phyloP scores from a whole-genome alignment of 805 yeast species.

The Ogataea pignaliae region DNA sequence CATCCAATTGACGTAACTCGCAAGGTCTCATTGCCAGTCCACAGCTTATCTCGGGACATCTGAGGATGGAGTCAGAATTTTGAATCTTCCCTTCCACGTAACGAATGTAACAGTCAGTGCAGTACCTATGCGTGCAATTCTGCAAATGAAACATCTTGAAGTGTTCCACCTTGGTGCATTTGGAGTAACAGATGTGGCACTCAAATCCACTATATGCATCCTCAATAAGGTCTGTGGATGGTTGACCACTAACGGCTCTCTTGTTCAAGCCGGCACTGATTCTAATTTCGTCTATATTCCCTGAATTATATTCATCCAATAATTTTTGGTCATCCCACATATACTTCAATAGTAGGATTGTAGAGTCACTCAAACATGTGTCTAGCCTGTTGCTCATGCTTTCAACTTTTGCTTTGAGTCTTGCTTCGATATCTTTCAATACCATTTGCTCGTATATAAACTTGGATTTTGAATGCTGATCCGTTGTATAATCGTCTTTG shows the following conservation, averaged over 20 bases:
- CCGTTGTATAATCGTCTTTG: slow-evolving; percentile 12
- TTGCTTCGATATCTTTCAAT: slow-evolving; percentile 28
- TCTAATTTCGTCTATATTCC: slow-evolving; percentile 28
- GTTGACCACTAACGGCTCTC: slow-evolving; percentile 26
- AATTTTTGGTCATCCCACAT: slow-evolving; percentile 58
- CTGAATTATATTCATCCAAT: slow-evolving; percentile 47
- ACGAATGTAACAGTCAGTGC: slow-evolving; percentile 63
- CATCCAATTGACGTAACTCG: slow-evolving; percentile 33
- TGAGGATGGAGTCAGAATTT: slow-evolving; percentile 43
- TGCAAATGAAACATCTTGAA: slow-evolving; percentile 40
- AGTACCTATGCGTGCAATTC: slow-evolving; percentile 68
- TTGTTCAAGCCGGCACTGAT: slow-evolving; percentile 26
- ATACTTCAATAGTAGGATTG: slow-evolving; percentile 42
- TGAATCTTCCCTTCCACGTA: slow-evolving; percentile 47
- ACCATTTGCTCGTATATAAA: slow-evolving; percentile 24
- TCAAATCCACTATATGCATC: slow-evolving; percentile 29
- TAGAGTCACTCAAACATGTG: slow-evolving; percentile 35
- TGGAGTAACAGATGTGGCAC: slow-evolving; percentile 76
- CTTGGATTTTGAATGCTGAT: slow-evolving; percentile 23
- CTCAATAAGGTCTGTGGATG: slow-evolving; percentile 2
- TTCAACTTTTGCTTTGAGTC: slow-evolving; percentile 25
- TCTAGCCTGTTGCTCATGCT: slow-evolving; percentile 34
- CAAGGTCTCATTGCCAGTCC: slow-evolving; percentile 36
- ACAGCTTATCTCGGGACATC: slow-evolving; percentile 66
- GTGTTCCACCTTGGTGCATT: slow-evolving; percentile 29